Evolutionary conservation across 2,329 filamentous ascomycete genomes (phyloP), one percentile per base, ranked within the genome.

Genomic region (Aspergillus sergii): DNA sequence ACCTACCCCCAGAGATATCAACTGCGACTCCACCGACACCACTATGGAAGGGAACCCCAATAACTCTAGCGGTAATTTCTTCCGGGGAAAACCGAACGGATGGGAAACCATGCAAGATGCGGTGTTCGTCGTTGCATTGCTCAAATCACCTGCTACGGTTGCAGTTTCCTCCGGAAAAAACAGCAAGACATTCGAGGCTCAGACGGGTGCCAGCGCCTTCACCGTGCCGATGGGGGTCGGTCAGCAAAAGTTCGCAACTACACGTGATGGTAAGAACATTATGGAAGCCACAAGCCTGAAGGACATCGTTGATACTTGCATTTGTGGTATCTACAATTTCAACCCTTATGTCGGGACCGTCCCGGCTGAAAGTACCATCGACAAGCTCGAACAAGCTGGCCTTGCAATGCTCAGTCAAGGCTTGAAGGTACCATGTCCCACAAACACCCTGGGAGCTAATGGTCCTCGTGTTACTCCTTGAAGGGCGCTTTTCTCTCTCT

Each of bases 341-440:
- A 87, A 87, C 62, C 80, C 83, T 16, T 86, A 84, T 64, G 83
- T 85, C 0, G 84, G 84, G 16, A 82, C 78, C 1, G 74, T 86
- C 3, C 83, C 84, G 28, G 68, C 72, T 16, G 69, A 70, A 57
- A 36, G 64, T 23, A 64, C 63, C 4, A 65, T 77, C 34, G 80
- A 82, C 60, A 68, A 72, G 56, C 76, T 82, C 1, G 72, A 73
- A 55, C 69, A 76, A 2, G 75, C 69, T 45, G 80, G 77, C 16
- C 59, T 73, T 39, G 62, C 68, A 4, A 64, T 67, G 62, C 61
- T 78, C 62, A 55, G 67, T 4, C 63, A 74, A 48, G 75, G 76
- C 6, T 62, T 78, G 65, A 69, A 65, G 23, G 73, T 68, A 1
- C 64, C 71, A 3, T 75, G 71, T 60, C 71, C 73, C 26, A 72